Conservation (phyloP, 129 eudicot genomes). For the Ambrosia trifida region DNA sequence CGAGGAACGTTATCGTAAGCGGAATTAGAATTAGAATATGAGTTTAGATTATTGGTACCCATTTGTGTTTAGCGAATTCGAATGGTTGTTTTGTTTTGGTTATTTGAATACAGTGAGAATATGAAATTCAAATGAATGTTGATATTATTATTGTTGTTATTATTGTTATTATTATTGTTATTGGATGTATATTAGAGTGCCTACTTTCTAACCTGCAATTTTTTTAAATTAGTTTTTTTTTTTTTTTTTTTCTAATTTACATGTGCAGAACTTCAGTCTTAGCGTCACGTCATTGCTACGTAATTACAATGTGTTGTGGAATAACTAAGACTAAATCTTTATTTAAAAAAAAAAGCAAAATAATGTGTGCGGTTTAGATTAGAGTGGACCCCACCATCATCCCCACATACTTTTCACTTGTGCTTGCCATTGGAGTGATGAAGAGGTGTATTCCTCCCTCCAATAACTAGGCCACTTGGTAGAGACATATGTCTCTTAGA, state of each 20-base stretch:
- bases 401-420: too few species aligned
- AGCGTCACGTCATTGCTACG: too few species aligned
- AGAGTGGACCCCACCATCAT: too few species aligned
- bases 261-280: background rate
- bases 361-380: too few species aligned
- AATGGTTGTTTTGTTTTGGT: background rate
- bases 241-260: too few species aligned
- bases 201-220: background rate
- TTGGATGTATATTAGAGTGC: background rate
- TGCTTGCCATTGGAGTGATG: too few species aligned
- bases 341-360: too few species aligned
- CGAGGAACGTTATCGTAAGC: slow-evolving; percentile 62
- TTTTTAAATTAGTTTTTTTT: background rate
- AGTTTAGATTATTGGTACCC: slow-evolving; percentile 19
- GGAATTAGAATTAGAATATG: slow-evolving; percentile 38
- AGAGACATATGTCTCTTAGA: too few species aligned
- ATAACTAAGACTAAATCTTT: too few species aligned
- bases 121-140: slow-evolving; percentile 1
- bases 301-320: too few species aligned
- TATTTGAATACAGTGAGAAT: background rate
- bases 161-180: background rate
- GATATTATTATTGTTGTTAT: background rate
- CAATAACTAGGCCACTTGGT: too few species aligned
- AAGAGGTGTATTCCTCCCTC: too few species aligned
- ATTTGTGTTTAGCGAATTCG: background rate